Evolutionary conservation across 1,284 basidiomycete species (phyloP).

Genomic region (Fomitopsis pinicola): DNA sequence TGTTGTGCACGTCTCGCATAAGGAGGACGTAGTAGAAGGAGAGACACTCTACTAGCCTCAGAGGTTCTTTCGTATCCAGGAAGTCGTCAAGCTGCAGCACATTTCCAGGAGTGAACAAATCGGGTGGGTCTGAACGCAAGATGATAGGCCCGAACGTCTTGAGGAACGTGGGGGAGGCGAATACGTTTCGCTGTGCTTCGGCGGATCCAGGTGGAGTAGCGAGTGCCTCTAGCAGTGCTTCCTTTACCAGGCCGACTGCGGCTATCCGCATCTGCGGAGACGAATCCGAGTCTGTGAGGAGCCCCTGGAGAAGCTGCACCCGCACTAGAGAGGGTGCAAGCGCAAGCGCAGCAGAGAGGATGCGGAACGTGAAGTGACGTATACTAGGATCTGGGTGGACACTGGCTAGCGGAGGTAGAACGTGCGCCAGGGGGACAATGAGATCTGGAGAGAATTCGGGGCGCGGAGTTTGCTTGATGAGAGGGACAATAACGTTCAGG

Average conservation of each 20-base stretch:
- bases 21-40: conserved; percentile 51
- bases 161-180: conserved; percentile 45
- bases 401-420: conserved; percentile 53
- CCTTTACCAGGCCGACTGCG: conserved; percentile 62
- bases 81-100: conserved; percentile 32
- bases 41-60: conserved; percentile 47
- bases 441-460: conserved; percentile 39
- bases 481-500: conserved; percentile 36
- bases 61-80: conserved; percentile 43
- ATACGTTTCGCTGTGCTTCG: conserved; percentile 31
- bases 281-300: conserved; percentile 40
- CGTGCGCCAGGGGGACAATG: conserved; percentile 40
- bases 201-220: conserved; percentile 11
- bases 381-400: conserved; percentile 52
- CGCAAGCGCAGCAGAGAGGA: conserved; percentile 48
- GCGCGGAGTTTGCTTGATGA: conserved; percentile 13
- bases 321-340: conserved; percentile 42
- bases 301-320: conserved; percentile 48
- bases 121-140: conserved; percentile 43
- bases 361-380: conserved; percentile 56
- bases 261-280: conserved; percentile 65
- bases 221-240: conserved; percentile 54
- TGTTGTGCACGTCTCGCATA: conserved; percentile 41
- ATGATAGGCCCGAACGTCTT: conserved; percentile 48
- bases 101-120: conserved; percentile 30